Evolutionary conservation across 2,329 filamentous ascomycete genomes (phyloP).

Genomic region (Proliferodiscus dingleyae): DNA sequence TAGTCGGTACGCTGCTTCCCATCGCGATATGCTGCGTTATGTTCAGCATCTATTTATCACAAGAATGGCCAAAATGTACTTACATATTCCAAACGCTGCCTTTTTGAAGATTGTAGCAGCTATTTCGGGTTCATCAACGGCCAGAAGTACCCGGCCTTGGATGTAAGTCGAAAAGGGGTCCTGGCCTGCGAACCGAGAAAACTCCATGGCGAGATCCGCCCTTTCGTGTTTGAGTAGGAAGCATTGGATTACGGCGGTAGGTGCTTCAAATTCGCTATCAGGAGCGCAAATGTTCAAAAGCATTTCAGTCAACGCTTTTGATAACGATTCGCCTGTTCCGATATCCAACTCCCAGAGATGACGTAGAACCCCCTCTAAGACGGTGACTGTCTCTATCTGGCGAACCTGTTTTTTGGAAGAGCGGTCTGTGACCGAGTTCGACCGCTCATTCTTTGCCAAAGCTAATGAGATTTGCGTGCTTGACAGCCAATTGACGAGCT

Average conservation of each 20-base stretch:
- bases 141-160: constrained; percentile 73
- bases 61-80: constrained; percentile 34
- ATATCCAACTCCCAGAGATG: constrained; percentile 59
- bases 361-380: constrained; percentile 54
- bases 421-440: constrained; percentile 28
- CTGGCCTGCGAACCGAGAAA: constrained; percentile 50
- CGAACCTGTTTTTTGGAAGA: constrained; percentile 34
- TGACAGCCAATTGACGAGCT: constrained; percentile 67
- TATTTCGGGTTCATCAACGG: constrained; percentile 65
- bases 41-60: constrained; percentile 10
- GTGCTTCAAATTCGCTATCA: constrained; percentile 62
- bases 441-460: constrained; percentile 38
- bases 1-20: constrained; percentile 34
- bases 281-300: constrained; percentile 60
- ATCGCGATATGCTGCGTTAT: constrained; percentile 21
- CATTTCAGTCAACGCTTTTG: constrained; percentile 60
- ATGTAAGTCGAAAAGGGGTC: constrained; percentile 71
- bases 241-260: constrained; percentile 56
- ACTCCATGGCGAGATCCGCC: constrained; percentile 54
- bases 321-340: constrained; percentile 45
- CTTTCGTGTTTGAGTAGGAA: constrained; percentile 55
- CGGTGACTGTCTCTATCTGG: constrained; percentile 50
- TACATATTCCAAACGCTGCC: constrained; percentile 77
- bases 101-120: constrained; percentile 76
- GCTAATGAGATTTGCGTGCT: constrained; percentile 53